These are phyloP conservation scores for Lablab purpureus DNA, from an alignment of 306 rosid genomes.

Conservation along the genomic window DNA sequence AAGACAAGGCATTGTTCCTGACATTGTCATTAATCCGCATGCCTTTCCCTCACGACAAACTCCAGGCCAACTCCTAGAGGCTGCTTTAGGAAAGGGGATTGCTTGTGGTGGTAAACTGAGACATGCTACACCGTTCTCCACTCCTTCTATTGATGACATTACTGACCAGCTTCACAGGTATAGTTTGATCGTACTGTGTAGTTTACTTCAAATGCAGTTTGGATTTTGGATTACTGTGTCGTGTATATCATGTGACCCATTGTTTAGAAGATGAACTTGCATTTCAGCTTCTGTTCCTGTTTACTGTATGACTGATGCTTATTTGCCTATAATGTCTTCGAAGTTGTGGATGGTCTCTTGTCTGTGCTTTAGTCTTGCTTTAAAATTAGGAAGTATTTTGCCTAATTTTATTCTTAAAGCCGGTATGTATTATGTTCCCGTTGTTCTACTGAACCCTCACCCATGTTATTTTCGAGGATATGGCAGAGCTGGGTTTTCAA, in stretches of 20 bases:
- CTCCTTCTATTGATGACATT: constrained; percentile 82
- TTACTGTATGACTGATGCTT: constrained; percentile 22
- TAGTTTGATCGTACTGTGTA: constrained; percentile 16
- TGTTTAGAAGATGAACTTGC: constrained; percentile 17
- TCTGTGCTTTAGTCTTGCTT: constrained; percentile 26
- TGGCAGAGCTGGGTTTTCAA: constrained; percentile 86
- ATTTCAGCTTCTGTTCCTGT: constrained; percentile 31
- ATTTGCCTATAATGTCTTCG: constrained; percentile 29
- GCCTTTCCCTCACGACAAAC: constrained; percentile 99
- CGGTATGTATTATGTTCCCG: background rate
- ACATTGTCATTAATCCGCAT: constrained; percentile 94
- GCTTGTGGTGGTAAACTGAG: constrained; percentile 72
- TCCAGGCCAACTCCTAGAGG: constrained; percentile 96
- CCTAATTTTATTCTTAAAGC: background rate
- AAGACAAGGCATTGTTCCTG: constrained; percentile 92
- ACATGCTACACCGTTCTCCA: constrained; percentile 90
- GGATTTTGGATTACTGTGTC: constrained; percentile 14
- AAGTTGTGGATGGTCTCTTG: constrained; percentile 23
- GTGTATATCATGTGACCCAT: constrained; percentile 25
- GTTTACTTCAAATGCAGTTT: constrained; percentile 27
- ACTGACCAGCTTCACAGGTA: constrained; percentile 93
- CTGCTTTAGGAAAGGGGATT: constrained; percentile 96
- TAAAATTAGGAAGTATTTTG: constrained; percentile 24
- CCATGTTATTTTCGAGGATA: constrained; percentile 35
- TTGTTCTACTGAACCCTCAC: constrained; percentile 3